Percentiles rank a stretch among this genome's conserved stretches.
Conservation (phyloP, 345 rosid species). For the Euphorbia peplus region DNA sequence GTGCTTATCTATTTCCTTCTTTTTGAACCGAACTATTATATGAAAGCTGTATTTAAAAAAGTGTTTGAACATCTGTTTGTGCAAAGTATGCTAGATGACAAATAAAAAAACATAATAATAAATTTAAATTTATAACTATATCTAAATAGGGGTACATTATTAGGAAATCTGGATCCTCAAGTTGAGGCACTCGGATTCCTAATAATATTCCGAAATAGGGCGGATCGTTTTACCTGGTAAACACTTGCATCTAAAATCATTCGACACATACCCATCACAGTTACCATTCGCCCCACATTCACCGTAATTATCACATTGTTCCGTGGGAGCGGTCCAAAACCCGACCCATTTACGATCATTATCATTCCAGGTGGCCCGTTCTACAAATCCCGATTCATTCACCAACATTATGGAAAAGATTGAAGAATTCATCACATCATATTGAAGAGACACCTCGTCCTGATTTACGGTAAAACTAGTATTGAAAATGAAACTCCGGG, state of each 20-base stretch:
- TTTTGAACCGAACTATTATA: no score
- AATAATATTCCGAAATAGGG: no score
- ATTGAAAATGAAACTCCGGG: constrained; percentile 30
- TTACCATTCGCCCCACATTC: constrained; percentile 58
- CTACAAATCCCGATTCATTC: constrained; percentile 45
- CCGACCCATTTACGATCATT: constrained; percentile 40
- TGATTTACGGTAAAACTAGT: constrained; percentile 21
- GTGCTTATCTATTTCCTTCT: no score
- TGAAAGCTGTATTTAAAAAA: no score
- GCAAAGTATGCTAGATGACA: no score
- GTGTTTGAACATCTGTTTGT: no score
- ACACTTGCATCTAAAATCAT: constrained; percentile 56
- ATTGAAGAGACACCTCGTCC: constrained; percentile 35
- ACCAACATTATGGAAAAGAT: constrained; percentile 48
- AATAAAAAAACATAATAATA: no score
- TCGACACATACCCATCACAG: constrained; percentile 38
- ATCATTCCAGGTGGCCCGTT: constrained; percentile 49
- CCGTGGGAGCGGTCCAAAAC: constrained; percentile 53
- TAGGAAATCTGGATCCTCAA: no score
- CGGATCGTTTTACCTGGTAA: no score
- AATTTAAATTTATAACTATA: no score
- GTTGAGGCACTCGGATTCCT: no score
- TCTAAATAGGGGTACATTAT: no score
- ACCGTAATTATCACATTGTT: constrained; percentile 55
- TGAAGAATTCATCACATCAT: constrained; percentile 2